Evolutionary conservation across 2,329 filamentous ascomycete genomes (phyloP), one percentile per base, ranked within the genome.

Genomic region (Xylariales sp.): DNA sequence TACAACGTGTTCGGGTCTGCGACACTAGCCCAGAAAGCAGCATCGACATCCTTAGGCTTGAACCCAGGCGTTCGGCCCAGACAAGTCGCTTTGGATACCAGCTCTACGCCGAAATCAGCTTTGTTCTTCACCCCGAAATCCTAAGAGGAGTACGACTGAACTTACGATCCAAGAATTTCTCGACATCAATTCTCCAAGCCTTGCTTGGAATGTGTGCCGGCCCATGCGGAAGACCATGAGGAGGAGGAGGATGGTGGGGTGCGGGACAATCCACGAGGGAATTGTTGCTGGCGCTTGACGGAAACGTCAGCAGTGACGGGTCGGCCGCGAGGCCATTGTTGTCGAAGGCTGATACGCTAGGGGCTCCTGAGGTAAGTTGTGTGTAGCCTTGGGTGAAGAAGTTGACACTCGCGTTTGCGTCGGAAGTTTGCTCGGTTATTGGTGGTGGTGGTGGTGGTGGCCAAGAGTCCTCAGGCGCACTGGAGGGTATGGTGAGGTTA

Each of bases 101-200:
- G 43, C 8, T 44, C 55, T 61, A 33, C 25, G 11, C 3, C 4
- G 1, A n/a, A 25, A 28, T 51, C 11, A 50, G 43, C 22, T 3
- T 10, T 41, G 15, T 27, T 10, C 16, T 11, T 6, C 20, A 15
- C 21, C 6, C 5, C 20, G 9, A 28, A n/a, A n/a, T n/a, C n/a
- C n/a, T 38, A 5, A 14, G 9, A 20, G 19, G n/a, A n/a, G n/a
- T 19, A 20, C 5, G 11, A 5, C 19, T 31, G 12, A 36, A 49
- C 57, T 47, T 53, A 63, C 61, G 50, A 19, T 53, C 37, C 12
- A 61, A 27, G 22, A 64, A 51, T 10, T 43, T 50, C 1, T 52
- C 42, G 7, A 63, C 52, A 42, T 59, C 54, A 4, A 63, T 45
- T 8, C 28, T 40, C 31, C 25, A 43, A 20, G 5, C 20, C n/a